Conservation (phyloP, 1,284 basidiomycete species). For the Ustilago nuda region DNA sequence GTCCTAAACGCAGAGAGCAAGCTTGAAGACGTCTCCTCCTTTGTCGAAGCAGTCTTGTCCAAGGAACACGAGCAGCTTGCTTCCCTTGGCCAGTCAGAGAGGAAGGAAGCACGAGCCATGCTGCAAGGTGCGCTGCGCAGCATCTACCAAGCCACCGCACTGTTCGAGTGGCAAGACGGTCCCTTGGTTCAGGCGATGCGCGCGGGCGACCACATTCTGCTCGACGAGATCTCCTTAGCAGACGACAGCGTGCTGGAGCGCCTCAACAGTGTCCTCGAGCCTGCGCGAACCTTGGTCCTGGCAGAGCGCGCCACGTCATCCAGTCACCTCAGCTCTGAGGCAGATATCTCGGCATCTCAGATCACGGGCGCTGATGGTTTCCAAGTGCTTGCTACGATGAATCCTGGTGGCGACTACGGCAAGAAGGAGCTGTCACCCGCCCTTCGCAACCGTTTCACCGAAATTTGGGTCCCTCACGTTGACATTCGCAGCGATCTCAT, state of each 20-base stretch:
- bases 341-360: slow-evolving; percentile 47
- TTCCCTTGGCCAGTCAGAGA: slow-evolving; percentile 14
- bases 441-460: slow-evolving; percentile 96
- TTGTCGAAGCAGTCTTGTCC: slow-evolving; percentile 25
- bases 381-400: slow-evolving; percentile 97
- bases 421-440: slow-evolving; percentile 99
- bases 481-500: slow-evolving; percentile 81
- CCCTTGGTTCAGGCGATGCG: slow-evolving; percentile 93
- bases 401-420: slow-evolving; percentile 98
- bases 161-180: slow-evolving; percentile 97
- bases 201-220: slow-evolving; percentile 83
- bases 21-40: slow-evolving; percentile 43
- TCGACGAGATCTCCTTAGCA: slow-evolving; percentile 97
- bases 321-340: slow-evolving; percentile 70
- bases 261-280: slow-evolving; percentile 95
- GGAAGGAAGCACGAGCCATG: slow-evolving; percentile 10
- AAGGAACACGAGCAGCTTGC: slow-evolving; percentile 19
- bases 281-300: slow-evolving; percentile 86
- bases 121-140: slow-evolving; percentile 72
- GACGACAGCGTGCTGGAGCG: slow-evolving; percentile 98
- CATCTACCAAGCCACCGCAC: slow-evolving; percentile 73
- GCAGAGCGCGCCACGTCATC: slow-evolving; percentile 84
- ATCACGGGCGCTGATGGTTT: slow-evolving; percentile 72
- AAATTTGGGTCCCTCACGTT: slow-evolving; percentile 96
- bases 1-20: slow-evolving; percentile 25